Base-by-base conservation (phyloP, 352 stramenopile genomes). In the Lagenidium giganteum region DNA sequence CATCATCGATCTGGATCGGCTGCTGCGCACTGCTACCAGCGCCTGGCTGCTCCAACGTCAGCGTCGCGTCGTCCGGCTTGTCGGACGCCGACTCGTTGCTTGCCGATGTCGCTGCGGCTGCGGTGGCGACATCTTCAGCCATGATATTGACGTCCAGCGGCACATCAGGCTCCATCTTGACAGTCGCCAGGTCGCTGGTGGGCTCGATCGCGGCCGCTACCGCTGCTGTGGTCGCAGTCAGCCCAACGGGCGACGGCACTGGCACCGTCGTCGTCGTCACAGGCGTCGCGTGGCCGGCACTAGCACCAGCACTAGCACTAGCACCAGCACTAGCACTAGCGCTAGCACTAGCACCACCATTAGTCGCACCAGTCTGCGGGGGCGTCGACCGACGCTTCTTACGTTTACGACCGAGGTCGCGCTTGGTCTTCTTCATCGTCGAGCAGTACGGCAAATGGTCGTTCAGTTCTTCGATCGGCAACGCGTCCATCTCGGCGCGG, bases 401-500 rank as follows among this genome's bases (percentile, higher is more conserved):
- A 28, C 71, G 64, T 33, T 84, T 86, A 20, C 61, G 70, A 3
- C 30, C 39, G 37, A 47, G 51, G 14, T 85, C 70, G 42, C 83
- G 82, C 14, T 36, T 45, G 28, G 62, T 45, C 27, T 78, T 73
- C 47, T 82, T 87, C 46, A 81, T 58, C 16, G 69, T 86, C 9
- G 80, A 93, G 38, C 72, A 85, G 40, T 90, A 90, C 3, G 77
- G 67, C 50, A 93, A 52, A 51, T 89, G 73, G 13, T 86, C 62
- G 37, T 89, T 93, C 41, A 83, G 45, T 46, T 93, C 81, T 51
- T 87, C 57, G 54, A 98, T 97, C 4, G 93, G 93, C 12, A 98
- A 58, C 12, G 87, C 93, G 61, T 98, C 95, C 85, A 98, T 98
- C 59, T 98, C 95, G 7, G 95, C 89, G 32, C 95, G 77, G 37